Percentiles rank a stretch among this genome's conserved stretches.
phyloP scores from a whole-genome alignment of 2,329 filamentous ascomycete species.

The Arthrocladium fulminans region DNA sequence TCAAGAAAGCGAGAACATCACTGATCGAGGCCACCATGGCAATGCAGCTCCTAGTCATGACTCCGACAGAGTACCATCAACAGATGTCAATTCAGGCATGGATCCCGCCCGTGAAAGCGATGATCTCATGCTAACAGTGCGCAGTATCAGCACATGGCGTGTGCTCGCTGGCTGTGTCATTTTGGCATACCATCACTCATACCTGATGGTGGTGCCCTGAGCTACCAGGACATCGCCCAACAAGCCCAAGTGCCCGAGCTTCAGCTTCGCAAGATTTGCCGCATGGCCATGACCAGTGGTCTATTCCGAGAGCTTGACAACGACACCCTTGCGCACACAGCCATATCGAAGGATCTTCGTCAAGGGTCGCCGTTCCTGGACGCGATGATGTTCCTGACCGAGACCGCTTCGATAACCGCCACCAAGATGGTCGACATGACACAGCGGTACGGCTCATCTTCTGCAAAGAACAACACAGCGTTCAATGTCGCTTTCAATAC shows the following conservation, averaged over 20 bases:
- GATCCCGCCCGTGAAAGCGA: not conserved
- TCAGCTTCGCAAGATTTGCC: slow-evolving; percentile 32
- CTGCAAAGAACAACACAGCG: slow-evolving; percentile 20
- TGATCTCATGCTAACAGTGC: not conserved
- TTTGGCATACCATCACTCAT: slow-evolving; percentile 27
- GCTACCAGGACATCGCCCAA: slow-evolving; percentile 25
- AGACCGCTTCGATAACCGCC: slow-evolving; percentile 18
- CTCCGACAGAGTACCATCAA: slow-evolving; percentile 6
- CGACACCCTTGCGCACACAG: slow-evolving; percentile 47
- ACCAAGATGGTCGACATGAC: slow-evolving; percentile 21
- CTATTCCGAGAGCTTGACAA: slow-evolving; percentile 48
- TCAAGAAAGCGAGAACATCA: slow-evolving; percentile 5
- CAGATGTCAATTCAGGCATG: slow-evolving; percentile 6
- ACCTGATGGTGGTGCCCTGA: slow-evolving; percentile 20
- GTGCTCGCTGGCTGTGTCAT: slow-evolving; percentile 26
- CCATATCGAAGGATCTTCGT: slow-evolving; percentile 43
- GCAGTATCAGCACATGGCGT: slow-evolving; percentile 23
- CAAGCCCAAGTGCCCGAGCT: slow-evolving; percentile 21
- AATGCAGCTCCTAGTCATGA: slow-evolving; percentile 1
- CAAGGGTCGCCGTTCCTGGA: slow-evolving; percentile 27
- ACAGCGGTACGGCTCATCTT: slow-evolving; percentile 16
- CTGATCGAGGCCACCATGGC: slow-evolving; percentile 2
- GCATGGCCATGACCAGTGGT: slow-evolving; percentile 50
- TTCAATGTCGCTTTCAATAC: slow-evolving; percentile 27
- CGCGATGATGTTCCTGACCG: slow-evolving; percentile 47